Evolutionary conservation across 257 asterid genomes (phyloP), one percentile per base, ranked within the genome.

Genomic region (Solanum paucissectum): DNA sequence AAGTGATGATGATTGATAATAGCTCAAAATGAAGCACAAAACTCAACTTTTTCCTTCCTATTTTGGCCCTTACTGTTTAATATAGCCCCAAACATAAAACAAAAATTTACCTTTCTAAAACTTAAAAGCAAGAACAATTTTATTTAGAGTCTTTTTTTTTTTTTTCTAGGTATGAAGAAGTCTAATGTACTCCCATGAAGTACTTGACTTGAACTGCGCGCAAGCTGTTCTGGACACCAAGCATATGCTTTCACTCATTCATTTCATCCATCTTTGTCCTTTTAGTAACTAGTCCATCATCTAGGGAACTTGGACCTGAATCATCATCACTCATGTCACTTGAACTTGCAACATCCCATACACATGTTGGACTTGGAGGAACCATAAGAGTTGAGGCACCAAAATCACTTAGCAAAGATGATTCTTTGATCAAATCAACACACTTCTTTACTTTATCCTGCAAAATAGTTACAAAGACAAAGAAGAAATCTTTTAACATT

Each of bases 381-480:
- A 52, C 75, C 12, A 49, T 23, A 1, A 71, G 64, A 16, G 40
- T 32, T 82, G 58, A 82, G 71, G 36, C 20, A 69, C 40, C 71
- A 49, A 37, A 42, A 27, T 76, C 69, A 88, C 33, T 79, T 7
- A 75, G 25, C 71, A 18, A 34, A n/a, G 60, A 29, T 79, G 83
- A 42, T 2, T 83, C 89, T 81, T 71, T 33, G 5, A 88, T 84
- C 60, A 83, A 36, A 44, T 77, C 82, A 62, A 62, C 12, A 32
- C 88, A 88, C 36, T 88, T 75, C 4, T 38, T 72, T 42, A 88
- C 86, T 76, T 34, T 88, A 12, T 85, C 88, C 90, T 88, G 66
- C 49, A 88, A 88, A 75, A 64, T 11, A 44, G 27, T 64, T 29
- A 84, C 21, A 73, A 21, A 49, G 14, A 20, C 20, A n/a, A 42